Evolutionary conservation across 768 basidiomycete genomes (phyloP), one percentile per base, ranked within the genome.

Genomic region (Pluteus cervinus): DNA sequence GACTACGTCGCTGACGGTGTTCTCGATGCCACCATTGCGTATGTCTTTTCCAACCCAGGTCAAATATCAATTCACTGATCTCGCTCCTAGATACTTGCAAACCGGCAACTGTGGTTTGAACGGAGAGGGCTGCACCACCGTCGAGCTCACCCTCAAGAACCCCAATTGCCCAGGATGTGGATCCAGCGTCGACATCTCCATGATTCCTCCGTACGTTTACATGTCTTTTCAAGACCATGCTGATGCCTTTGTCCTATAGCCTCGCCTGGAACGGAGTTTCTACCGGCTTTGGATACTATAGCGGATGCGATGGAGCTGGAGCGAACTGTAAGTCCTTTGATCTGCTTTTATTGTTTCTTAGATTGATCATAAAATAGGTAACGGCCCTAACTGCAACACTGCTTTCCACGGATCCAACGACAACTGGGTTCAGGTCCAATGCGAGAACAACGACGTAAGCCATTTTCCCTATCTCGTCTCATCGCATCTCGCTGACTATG

Each of bases 121-220:
- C 29, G 64, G 65, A 24, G 65, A 68, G 21, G 41, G 52, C 16
- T 67, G 67, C 44, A 63, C 57, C 4, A 43, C 63, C 7, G 45
- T 68, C 22, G 66, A 66, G 42, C 55, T 53, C 9, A 67, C 62
- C 11, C 49, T 70, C 25, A 37, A 14, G 17, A 62, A 67, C 47
- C 60, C 58, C 15, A 50, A 44, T 14, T 38, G 31, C 29, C 45
- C 58, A 22, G 62, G 60, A 3, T 37, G 47, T 22, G 60, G 60
- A 18, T 62, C 60, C 17, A 59, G 56, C 47, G 55, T 56, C 6
- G 65, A 65, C 41, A 49, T 65, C 32, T 56, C 59, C 18, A 47
- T 67, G 11, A 69, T 71, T 29, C 53, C 66, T 12, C 66, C 66
- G 66, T 69, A 43, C 36, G 66, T 52, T 11, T n/a, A n/a, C n/a